These are phyloP conservation scores for Ogataea pignaliae DNA, from an alignment of 805 yeast genomes.

Conservation along the genomic window DNA sequence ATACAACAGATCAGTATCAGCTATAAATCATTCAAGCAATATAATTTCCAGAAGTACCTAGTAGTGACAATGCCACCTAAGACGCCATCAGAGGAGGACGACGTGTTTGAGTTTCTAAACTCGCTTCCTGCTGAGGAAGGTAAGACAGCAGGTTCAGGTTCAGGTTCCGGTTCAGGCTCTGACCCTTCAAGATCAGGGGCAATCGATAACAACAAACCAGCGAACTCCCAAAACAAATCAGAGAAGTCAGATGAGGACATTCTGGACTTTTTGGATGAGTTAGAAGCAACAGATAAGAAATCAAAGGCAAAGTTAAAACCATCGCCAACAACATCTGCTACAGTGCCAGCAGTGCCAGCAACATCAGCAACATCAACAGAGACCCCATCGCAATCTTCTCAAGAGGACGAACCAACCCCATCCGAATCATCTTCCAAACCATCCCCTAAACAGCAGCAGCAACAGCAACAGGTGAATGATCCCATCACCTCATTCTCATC, in stretches of 20 bases:
- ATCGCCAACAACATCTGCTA: conserved; percentile 1
- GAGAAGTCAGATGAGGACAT: conserved; percentile 48
- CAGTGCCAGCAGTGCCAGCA: conserved; percentile 7
- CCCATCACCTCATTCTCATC: conserved; percentile 62
- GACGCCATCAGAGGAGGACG: conserved; percentile 54
- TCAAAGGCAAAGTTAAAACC: conserved; percentile 18
- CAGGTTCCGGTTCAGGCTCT: neutral
- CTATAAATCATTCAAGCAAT: too few relatives aligned
- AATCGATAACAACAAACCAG: too few relatives aligned
- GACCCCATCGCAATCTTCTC: conserved; percentile 1
- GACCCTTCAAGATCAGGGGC: neutral
- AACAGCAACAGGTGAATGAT: conserved; percentile 33
- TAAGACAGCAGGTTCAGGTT: conserved; percentile 10
- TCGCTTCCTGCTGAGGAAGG: conserved; percentile 58
- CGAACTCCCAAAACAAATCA: conserved; percentile 14
- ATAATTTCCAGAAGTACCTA: neutral
- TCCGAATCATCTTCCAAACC: neutral
- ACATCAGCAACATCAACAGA: neutral
- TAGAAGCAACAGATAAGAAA: conserved; percentile 55
- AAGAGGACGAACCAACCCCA: conserved; percentile 6
- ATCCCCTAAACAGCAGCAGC: conserved; percentile 1
- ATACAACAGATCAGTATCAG: too few relatives aligned
- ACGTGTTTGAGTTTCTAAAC: conserved; percentile 74
- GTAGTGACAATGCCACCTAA: conserved; percentile 10
- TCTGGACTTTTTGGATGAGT: conserved; percentile 58